Evolutionary conservation across 768 basidiomycete genomes (phyloP), one percentile per base, ranked within the genome.

Genomic region (Cystobasidium tubakii): DNA sequence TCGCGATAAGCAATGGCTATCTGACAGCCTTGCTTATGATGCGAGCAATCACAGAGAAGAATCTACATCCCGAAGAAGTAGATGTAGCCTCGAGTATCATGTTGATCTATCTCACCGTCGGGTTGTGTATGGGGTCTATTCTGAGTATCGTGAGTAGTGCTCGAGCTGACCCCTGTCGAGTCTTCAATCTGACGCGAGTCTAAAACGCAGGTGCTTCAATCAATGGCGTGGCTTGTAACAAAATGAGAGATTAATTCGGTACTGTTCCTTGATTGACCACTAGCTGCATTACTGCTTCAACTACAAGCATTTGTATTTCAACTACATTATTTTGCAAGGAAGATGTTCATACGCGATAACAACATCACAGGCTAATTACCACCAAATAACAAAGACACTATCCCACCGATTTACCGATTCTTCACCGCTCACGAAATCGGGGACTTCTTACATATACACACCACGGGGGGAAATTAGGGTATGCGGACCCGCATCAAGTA

Each of bases 1-100:
- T 79, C 55, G 67, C 79, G 3, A 36, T 78, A 4, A 70, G 77
- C 23, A 79, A 79, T 62, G 79, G 79, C 0, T 79, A 76, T 64
- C 9, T 79, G 33, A 67, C 73, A 42, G 76, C 79, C 0, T 62
- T 79, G 29, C 66, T 78, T 60, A 77, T 79, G 77, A 76, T 79
- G 60, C 74, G 76, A 21, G 74, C 69, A 1, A 73, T 79, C 33
- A 65, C 66, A 12, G 76, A 77, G 36, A 67, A 75, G 0, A 62
- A 55, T 1, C 75, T 79, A n/a, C 75, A 76, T n/a, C 46, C 66
- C 19, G 64, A 75, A 12, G 79, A 78, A 34, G 66, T 78, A 15
- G 79, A 79, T 50, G 64, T 76, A 15, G 75, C 75, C 17, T 55
- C 73, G 0, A 76, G 54, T 9, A 74, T 75, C 34, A 57, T 78